Evolutionary conservation across 768 basidiomycete species (phyloP).

Genomic region (Leccinum imitatum): DNA sequence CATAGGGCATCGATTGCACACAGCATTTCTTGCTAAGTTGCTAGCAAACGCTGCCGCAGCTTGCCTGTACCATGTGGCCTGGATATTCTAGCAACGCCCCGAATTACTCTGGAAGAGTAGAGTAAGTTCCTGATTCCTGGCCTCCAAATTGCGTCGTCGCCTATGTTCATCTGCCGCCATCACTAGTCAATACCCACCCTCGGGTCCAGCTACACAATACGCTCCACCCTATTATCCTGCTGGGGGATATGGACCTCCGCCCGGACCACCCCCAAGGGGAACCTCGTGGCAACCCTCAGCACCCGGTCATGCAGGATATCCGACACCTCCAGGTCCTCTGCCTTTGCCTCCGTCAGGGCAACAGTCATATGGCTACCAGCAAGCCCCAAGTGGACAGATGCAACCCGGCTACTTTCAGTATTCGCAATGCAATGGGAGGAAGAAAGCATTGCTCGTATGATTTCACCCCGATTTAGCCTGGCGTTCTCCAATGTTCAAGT

Average conservation of each 20-base stretch:
- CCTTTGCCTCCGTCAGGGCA: conserved; percentile 52
- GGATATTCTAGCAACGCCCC: conserved; percentile 5
- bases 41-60: neutral
- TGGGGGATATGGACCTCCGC: conserved; percentile 14
- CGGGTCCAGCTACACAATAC: conserved; percentile 6
- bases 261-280: conserved; percentile 19
- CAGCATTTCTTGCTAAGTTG: neutral
- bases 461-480: neutral
- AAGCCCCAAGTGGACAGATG: conserved; percentile 43
- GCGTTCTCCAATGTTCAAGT: neutral
- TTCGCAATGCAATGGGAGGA: conserved; percentile 84
- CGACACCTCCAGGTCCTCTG: conserved; percentile 37
- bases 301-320: conserved; percentile 8
- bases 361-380: conserved; percentile 66
- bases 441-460: conserved; percentile 85
- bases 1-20: neutral
- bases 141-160: neutral
- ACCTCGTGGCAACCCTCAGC: neutral
- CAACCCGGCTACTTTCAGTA: conserved; percentile 77
- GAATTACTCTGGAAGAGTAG: conserved; percentile 1
- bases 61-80: conserved; percentile 1
- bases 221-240: conserved; percentile 11
- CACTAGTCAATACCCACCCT: conserved; percentile 40
- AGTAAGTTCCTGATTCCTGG: conserved; percentile 13
- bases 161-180: neutral